Evolutionary conservation across 495 filamentous ascomycete genomes (phyloP), one percentile per base, ranked within the genome.

Genomic region (Clavariopsis aquatica): DNA sequence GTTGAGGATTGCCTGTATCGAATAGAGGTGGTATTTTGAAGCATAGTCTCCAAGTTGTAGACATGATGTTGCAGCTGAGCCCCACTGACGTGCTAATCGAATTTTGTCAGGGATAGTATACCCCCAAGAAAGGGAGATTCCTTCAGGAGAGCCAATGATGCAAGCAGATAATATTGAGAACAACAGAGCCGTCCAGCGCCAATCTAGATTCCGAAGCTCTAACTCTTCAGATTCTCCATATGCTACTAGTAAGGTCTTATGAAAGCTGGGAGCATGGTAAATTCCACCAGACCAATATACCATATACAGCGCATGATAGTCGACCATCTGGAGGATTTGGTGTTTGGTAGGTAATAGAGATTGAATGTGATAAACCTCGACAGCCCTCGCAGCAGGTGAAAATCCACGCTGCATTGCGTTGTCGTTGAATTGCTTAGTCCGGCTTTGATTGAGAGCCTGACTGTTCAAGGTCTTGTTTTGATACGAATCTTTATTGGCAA

Each of bases 1-100:
- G 10, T 76, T 80, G 3, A 77, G 71, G 53, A 82, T 78, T 19
- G 79, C 75, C 62, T 82, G 77, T 1, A 80, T 73, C 0, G 77
- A 73, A 51, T 77, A 77, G 71, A 81, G 31, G 26, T 79, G 74
- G 38, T 57, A 65, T 15, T 60, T 65, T 6, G 72, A 73, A 43
- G 74, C 76, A 61, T 73, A 78, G 43, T 78, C 71, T 23, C 74
- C 76, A 6, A 73, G 65, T 31, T 76, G 71, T 12, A 81, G 65
- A 66, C 76, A 77, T 1, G 69, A 61, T 1, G 74, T 71, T 3
- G 70, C 68, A 6, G 78, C 78, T 28, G 74, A 72, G 22, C 73
- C 71, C 77, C 77, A 79, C 23, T 71, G 64, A 53, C 74, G 70
- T 0, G 77, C 72, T 19, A 81, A 49, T 2, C 64, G 55, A 2